Evolutionary conservation across 768 basidiomycete species (phyloP), one percentile per base, ranked within the genome.

Genomic region (Austroboletus eburneus): DNA sequence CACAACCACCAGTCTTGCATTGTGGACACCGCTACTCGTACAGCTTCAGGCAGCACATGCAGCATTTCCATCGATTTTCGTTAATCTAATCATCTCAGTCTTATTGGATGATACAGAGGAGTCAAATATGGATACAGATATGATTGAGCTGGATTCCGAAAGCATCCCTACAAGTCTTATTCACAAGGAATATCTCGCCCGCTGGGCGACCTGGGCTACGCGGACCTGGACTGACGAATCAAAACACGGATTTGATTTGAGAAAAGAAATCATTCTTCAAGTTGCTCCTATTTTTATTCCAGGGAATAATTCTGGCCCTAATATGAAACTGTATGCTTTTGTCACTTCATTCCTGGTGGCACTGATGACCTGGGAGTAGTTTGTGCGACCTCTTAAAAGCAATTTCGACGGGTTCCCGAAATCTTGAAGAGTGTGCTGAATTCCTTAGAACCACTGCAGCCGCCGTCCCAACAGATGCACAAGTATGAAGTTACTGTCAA

Each of bases 181-280:
- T 1, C 81, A 81, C 57, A 71, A 75, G 36, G 64, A 72, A 45
- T 85, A 81, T 54, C 67, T 89, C 9, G 81, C 83, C 10, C 76
- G 79, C 43, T 91, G 89, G 89, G 77, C 68, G 4, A 67, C 72
- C 18, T 91, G 88, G 87, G 69, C 72, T 24, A 61, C 77, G 21
- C 70, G 75, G 30, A 67, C 57, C 12, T 74, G 68, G 66, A 65
- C 65, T 9, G 57, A 50, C 16, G 61, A 60, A 18, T 48, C 65
- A 10, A 57, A 63, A 24, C 52, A 57, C 13, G 74, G 72, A 22
- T 54, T 55, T 14, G 70, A 78, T 46, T 46, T 81, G 24, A 70
- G 68, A 48, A 78, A 70, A 45, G 73, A 79, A 34, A 57, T 71
- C 1, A 62, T 80, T 21, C 56, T 72, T 12, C 58, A 62, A 20